These are phyloP conservation scores for Brassica carinata DNA, from an alignment of 345 rosid genomes.

Conservation along the genomic window DNA sequence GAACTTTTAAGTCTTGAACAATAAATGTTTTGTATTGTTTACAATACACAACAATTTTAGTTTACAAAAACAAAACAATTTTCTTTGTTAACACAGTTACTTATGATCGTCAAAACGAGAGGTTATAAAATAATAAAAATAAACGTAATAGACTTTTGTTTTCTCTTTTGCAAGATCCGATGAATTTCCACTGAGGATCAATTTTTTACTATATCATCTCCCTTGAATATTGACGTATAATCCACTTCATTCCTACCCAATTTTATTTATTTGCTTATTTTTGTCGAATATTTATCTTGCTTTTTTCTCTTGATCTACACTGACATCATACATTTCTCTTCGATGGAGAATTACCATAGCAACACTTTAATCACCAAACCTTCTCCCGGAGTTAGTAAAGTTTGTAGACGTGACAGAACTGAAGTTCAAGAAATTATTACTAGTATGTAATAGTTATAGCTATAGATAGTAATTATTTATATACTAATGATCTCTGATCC, in stretches of 20 bases:
- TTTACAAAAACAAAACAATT: too few species aligned
- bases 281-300: not conserved
- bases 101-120: not conserved
- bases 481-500: not conserved
- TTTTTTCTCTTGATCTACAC: not conserved
- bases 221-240: not conserved
- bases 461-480: not conserved
- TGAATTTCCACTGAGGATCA: constrained; percentile 29
- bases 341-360: not conserved
- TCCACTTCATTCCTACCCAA: not conserved
- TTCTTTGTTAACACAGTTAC: not conserved
- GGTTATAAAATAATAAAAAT: not conserved
- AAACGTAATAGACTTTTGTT: constrained; percentile 38
- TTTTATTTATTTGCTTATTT: not conserved
- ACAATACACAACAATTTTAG: not conserved
- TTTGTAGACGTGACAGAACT: not conserved
- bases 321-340: not conserved
- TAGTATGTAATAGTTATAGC: not conserved
- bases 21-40: not conserved
- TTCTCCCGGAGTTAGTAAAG: not conserved
- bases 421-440: not conserved
- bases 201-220: not conserved
- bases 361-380: not conserved
- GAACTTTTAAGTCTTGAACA: not conserved
- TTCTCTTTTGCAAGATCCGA: constrained; percentile 38